Percentiles rank a stretch among this genome's conserved stretches.
These are phyloP conservation scores for Vaccinium macrocarpon DNA, from an alignment of 148 eudicot species.

Conservation along the genomic window DNA sequence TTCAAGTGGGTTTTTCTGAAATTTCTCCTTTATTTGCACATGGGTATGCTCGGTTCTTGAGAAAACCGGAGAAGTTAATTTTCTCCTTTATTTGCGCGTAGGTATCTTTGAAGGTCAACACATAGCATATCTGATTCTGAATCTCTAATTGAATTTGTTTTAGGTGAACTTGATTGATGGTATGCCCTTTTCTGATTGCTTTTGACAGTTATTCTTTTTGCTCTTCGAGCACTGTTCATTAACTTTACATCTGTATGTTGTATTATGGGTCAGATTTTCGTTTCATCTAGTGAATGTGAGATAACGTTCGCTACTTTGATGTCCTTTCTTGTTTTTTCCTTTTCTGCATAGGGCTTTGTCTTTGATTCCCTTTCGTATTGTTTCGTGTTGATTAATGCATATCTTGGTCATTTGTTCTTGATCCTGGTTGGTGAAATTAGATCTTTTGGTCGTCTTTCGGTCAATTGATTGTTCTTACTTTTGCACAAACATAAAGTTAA, in stretches of 20 bases:
- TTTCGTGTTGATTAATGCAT: background rate
- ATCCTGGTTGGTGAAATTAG: background rate
- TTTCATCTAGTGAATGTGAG: background rate
- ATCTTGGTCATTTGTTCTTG: background rate
- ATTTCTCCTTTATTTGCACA: background rate
- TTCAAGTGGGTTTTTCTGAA: conserved; percentile 3
- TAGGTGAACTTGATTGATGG: background rate
- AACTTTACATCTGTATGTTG: conserved; percentile 4
- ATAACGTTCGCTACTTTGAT: background rate
- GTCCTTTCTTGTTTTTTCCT: background rate
- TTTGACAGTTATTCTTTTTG: background rate
- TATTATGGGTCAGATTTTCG: background rate
- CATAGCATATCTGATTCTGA: background rate
- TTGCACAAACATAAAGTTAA: background rate
- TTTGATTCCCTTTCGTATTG: too few relatives aligned
- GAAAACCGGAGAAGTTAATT: background rate
- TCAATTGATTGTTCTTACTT: background rate
- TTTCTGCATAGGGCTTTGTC: conserved; percentile 4
- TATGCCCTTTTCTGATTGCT: background rate
- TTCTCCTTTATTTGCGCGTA: background rate
- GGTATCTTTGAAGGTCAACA: background rate
- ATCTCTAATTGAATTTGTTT: background rate
- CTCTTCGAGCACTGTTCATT: background rate
- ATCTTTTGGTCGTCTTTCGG: background rate
- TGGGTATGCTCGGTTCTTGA: conserved; percentile 10